phyloP scores from a whole-genome alignment of 2,329 filamentous ascomycete species.

The Beauveria sp. region DNA sequence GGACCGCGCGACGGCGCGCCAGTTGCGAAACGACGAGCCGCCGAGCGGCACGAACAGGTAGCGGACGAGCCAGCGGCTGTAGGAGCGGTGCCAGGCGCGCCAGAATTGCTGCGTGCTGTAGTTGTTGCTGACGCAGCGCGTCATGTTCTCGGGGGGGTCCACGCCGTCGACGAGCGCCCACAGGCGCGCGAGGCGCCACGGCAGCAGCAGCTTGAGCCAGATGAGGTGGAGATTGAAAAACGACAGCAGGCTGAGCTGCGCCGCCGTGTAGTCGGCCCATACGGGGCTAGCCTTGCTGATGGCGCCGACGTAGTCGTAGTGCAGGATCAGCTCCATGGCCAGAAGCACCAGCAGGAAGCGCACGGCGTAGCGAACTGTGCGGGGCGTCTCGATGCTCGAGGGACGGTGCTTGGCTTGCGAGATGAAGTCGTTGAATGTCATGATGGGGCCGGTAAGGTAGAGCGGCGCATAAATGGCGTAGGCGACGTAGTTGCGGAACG shows the following conservation, averaged over 20 bases:
- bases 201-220: slow-evolving; percentile 93
- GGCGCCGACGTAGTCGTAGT: slow-evolving; percentile 89
- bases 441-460: slow-evolving; percentile 84
- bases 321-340: slow-evolving; percentile 83
- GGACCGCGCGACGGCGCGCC: slow-evolving; percentile 44
- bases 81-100: slow-evolving; percentile 92
- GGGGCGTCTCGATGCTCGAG: slow-evolving; percentile 59
- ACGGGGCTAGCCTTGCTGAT: slow-evolving; percentile 74
- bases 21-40: slow-evolving; percentile 48
- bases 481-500: slow-evolving; percentile 78
- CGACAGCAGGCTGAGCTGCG: slow-evolving; percentile 81
- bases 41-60: slow-evolving; percentile 93
- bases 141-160: slow-evolving; percentile 96
- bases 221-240: slow-evolving; percentile 97
- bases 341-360: slow-evolving; percentile 76
- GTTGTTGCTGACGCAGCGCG: slow-evolving; percentile 92
- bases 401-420: slow-evolving; percentile 71
- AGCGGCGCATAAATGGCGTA: slow-evolving; percentile 89
- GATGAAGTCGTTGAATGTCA: slow-evolving; percentile 98
- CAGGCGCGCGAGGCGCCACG: slow-evolving; percentile 98
- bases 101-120: slow-evolving; percentile 88
- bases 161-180: slow-evolving; percentile 88
- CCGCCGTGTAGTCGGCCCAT: slow-evolving; percentile 78
- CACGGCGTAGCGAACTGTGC: slow-evolving; percentile 73
- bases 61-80: slow-evolving; percentile 88